Conservation (phyloP, 2,329 filamentous ascomycete species). For the Triangularia verruculosa region DNA sequence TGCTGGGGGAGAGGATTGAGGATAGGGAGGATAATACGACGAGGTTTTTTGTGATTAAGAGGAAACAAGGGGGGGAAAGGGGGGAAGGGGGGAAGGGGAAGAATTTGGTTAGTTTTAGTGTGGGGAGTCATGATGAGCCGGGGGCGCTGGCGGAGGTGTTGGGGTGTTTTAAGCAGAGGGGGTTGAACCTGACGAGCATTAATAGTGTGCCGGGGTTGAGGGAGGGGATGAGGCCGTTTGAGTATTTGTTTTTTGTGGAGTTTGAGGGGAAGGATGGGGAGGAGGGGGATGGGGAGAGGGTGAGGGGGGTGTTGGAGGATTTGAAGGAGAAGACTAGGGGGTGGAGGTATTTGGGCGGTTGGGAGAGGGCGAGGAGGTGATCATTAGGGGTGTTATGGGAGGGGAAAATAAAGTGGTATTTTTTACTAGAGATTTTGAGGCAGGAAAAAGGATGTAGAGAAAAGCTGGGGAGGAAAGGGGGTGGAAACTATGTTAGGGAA, state of each 20-base stretch:
- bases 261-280: constrained; percentile 62
- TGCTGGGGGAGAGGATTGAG: constrained; percentile 69
- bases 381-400: neutral
- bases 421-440: neutral
- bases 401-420: neutral
- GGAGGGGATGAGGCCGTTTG: constrained; percentile 62
- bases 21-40: constrained; percentile 76
- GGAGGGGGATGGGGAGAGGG: constrained; percentile 51
- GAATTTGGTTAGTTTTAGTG: constrained; percentile 77
- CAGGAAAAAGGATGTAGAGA: too few relatives aligned
- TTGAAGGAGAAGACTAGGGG: constrained; percentile 58
- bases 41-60: constrained; percentile 67
- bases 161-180: constrained; percentile 69
- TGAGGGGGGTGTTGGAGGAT: constrained; percentile 48
- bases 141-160: constrained; percentile 83
- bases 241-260: constrained; percentile 95
- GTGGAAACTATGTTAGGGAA: neutral
- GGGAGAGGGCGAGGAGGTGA: constrained; percentile 43
- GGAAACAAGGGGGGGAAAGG: constrained; percentile 4
- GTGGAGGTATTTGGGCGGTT: constrained; percentile 69
- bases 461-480: neutral
- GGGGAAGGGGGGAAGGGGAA: constrained; percentile 44
- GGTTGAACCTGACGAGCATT: constrained; percentile 85
- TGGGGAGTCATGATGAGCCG: constrained; percentile 65
- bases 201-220: constrained; percentile 77